Conservation (phyloP, 2,329 filamentous ascomycete genomes). For the Pseudogymnoascus destructans region DNA sequence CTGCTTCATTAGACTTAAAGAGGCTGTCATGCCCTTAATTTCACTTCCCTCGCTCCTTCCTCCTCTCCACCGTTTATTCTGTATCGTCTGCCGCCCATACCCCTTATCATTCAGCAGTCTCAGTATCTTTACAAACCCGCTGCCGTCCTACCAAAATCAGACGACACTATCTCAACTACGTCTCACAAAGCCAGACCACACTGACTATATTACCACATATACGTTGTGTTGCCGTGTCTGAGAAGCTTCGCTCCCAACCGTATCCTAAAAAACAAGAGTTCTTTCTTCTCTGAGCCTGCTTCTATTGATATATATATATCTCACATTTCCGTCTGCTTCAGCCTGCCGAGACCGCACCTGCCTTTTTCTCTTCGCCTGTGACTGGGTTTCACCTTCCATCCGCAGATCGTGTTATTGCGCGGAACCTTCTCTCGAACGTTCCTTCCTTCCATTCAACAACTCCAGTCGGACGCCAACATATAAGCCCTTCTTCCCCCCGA, state of each 20-base stretch:
- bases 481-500: not conserved
- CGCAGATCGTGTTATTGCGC: not conserved
- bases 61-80: not conserved
- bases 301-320: not conserved
- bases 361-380: not conserved
- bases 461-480: not conserved
- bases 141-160: not conserved
- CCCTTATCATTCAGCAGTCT: not conserved
- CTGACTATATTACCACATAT: not conserved
- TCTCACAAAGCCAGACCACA: not conserved
- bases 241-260: not conserved
- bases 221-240: not conserved
- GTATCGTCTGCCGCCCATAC: not conserved
- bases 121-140: not conserved
- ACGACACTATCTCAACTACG: not conserved
- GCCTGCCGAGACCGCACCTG: constrained; percentile 3
- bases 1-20: not conserved
- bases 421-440: constrained; percentile 4
- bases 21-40: not conserved
- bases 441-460: not conserved
- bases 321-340: not conserved
- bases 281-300: not conserved
- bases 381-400: not conserved
- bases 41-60: not conserved
- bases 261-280: not conserved